phyloP scores from a whole-genome alignment of 1,284 basidiomycete genomes.

The Schizopora paradoxa region DNA sequence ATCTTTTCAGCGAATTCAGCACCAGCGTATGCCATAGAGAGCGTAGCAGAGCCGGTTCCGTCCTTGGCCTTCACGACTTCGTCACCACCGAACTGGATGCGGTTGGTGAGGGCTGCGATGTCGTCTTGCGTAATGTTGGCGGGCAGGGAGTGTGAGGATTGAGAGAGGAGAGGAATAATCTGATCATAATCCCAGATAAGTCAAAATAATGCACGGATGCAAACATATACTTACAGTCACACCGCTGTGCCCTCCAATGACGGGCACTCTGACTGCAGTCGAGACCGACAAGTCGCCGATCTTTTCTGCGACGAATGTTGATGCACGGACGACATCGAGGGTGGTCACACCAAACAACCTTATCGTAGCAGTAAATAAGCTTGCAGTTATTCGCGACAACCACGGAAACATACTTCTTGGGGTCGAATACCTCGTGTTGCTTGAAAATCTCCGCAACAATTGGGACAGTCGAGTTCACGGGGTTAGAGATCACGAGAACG shows the following conservation, averaged over 20 bases:
- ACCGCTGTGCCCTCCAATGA: slow-evolving; percentile 95
- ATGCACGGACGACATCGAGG: slow-evolving; percentile 94
- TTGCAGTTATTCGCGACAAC: neutral
- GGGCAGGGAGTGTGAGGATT: slow-evolving; percentile 73
- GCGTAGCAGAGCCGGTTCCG: slow-evolving; percentile 70
- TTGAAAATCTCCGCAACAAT: slow-evolving; percentile 96
- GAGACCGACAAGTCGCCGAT: slow-evolving; percentile 60
- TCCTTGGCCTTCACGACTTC: slow-evolving; percentile 82
- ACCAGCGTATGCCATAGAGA: slow-evolving; percentile 74
- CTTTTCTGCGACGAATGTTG: slow-evolving; percentile 88
- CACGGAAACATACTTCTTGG: slow-evolving; percentile 62
- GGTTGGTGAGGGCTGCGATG: slow-evolving; percentile 52
- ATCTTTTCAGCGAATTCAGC: slow-evolving; percentile 78
- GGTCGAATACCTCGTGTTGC: slow-evolving; percentile 87
- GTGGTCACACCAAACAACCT: slow-evolving; percentile 98
- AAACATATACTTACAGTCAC: slow-evolving; percentile 57
- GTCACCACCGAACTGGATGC: slow-evolving; percentile 77
- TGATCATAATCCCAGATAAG: slow-evolving; percentile 27
- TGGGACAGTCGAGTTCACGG: slow-evolving; percentile 96
- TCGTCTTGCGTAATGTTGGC: slow-evolving; percentile 45
- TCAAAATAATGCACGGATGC: slow-evolving; percentile 13
- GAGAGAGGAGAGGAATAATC: slow-evolving; percentile 96
- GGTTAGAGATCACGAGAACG: slow-evolving; percentile 94
- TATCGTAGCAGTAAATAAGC: slow-evolving; percentile 8
- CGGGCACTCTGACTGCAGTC: slow-evolving; percentile 75